phyloP scores from a whole-genome alignment of 768 basidiomycete species.

The Mycena floridula region DNA sequence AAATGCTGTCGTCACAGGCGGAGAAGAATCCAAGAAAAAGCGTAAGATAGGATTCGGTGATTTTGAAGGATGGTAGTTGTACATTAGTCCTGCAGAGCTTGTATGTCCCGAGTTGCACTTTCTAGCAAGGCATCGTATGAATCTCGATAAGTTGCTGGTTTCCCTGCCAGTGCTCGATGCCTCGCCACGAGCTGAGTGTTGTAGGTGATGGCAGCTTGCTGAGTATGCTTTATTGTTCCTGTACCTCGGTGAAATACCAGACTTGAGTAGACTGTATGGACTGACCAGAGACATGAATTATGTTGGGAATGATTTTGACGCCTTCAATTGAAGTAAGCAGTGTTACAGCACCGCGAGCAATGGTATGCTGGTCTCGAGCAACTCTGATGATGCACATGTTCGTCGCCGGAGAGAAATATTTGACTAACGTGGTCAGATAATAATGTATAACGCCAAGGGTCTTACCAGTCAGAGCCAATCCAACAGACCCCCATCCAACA shows the following conservation, averaged over 20 bases:
- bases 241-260: background rate
- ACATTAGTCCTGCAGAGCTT: constrained; percentile 54
- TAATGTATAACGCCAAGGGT: constrained; percentile 4
- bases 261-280: constrained; percentile 1
- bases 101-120: constrained; percentile 54
- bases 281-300: constrained; percentile 77
- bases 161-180: constrained; percentile 48
- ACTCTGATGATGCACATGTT: constrained; percentile 84
- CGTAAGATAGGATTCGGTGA: constrained; percentile 87
- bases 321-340: constrained; percentile 61
- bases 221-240: constrained; percentile 88
- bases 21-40: constrained; percentile 67
- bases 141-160: constrained; percentile 56
- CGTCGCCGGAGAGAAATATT: constrained; percentile 83
- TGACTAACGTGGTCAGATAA: constrained; percentile 42
- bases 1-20: constrained; percentile 13
- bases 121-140: constrained; percentile 54
- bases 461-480: constrained; percentile 62
- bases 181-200: constrained; percentile 68
- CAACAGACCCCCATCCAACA: constrained; percentile 80
- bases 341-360: constrained; percentile 77
- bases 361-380: constrained; percentile 70
- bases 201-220: constrained; percentile 69
- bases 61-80: constrained; percentile 72
- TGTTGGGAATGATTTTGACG: constrained; percentile 57